These are phyloP conservation scores for Lanmaoa pseudosensibilis DNA, from an alignment of 768 basidiomycete genomes.

Conservation along the genomic window DNA sequence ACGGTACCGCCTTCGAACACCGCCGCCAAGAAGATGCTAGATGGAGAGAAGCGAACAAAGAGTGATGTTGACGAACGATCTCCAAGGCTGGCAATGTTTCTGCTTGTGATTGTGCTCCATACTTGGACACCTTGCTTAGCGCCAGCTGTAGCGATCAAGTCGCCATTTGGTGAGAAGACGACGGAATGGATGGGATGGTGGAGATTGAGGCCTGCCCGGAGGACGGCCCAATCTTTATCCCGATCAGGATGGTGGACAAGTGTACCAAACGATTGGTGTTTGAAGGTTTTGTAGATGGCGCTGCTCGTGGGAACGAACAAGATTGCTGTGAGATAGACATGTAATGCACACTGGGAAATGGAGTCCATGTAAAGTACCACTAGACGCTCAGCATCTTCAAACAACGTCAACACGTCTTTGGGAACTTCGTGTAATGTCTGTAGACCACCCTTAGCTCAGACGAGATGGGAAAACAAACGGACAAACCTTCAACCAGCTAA, in stretches of 20 bases:
- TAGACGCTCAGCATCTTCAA: slow-evolving; percentile 21
- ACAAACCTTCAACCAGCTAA: slow-evolving; percentile 17
- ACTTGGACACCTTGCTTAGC: slow-evolving; percentile 20
- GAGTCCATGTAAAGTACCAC: slow-evolving; percentile 21
- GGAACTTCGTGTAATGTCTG: slow-evolving; percentile 12
- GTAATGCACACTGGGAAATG: slow-evolving; percentile 23
- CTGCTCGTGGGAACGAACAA: not conserved
- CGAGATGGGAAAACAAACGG: not conserved
- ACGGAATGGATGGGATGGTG: slow-evolving; percentile 13
- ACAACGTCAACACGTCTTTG: slow-evolving; percentile 1
- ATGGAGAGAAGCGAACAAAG: slow-evolving; percentile 21
- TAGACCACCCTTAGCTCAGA: not conserved
- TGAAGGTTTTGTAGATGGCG: slow-evolving; percentile 9
- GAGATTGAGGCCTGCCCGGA: slow-evolving; percentile 3
- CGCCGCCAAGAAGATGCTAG: slow-evolving; percentile 19
- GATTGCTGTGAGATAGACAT: slow-evolving; percentile 16
- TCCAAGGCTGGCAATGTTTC: slow-evolving; percentile 22
- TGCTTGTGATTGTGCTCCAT: slow-evolving; percentile 22
- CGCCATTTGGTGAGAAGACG: slow-evolving; percentile 12
- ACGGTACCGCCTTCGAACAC: slow-evolving; percentile 20
- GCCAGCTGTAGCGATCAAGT: slow-evolving; percentile 17
- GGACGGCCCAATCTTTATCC: not conserved
- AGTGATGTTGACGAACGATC: slow-evolving; percentile 5
- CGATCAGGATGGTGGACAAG: not conserved
- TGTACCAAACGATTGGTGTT: slow-evolving; percentile 5